Evolutionary conservation across 768 basidiomycete species (phyloP).

Genomic region (Sutorius australiensis): DNA sequence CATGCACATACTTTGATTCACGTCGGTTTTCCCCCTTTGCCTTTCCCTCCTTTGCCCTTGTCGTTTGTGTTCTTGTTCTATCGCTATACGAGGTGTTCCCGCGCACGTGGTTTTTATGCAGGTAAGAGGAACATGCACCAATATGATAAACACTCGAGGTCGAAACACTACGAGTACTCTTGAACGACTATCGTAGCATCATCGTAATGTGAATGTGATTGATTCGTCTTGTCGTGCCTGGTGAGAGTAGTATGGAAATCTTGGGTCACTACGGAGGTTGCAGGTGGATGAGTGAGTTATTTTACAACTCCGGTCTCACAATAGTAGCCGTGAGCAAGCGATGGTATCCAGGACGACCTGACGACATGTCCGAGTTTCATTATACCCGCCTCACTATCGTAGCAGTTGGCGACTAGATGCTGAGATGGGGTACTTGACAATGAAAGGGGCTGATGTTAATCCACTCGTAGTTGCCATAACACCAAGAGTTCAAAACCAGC

Average conservation of each 20-base stretch:
- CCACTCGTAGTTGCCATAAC: not conserved
- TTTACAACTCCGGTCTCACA: too few relatives aligned
- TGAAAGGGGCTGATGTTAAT: not conserved
- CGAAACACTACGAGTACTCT: constrained; percentile 29
- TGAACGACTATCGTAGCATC: constrained; percentile 24
- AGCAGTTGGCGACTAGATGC: not conserved
- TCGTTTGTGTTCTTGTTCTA: constrained; percentile 16
- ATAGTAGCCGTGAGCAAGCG: not conserved
- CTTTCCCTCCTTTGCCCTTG: not conserved
- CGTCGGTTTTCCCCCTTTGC: constrained; percentile 6
- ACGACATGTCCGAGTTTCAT: not conserved
- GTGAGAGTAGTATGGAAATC: too few relatives aligned
- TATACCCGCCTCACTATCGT: not conserved
- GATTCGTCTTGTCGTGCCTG: not conserved
- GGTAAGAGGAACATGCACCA: constrained; percentile 26
- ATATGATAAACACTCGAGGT: constrained; percentile 16
- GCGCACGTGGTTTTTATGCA: constrained; percentile 21
- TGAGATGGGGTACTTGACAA: not conserved
- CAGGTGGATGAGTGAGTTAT: too few relatives aligned
- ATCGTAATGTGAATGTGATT: constrained; percentile 24
- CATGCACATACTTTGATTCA: constrained; percentile 20
- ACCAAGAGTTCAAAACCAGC: not conserved
- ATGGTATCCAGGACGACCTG: not conserved
- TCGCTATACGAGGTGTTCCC: constrained; percentile 12
- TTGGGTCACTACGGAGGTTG: too few relatives aligned